These are phyloP conservation scores for Zoysia pacifica DNA, from an alignment of 176 grass and related monocot genomes.

Conservation along the genomic window DNA sequence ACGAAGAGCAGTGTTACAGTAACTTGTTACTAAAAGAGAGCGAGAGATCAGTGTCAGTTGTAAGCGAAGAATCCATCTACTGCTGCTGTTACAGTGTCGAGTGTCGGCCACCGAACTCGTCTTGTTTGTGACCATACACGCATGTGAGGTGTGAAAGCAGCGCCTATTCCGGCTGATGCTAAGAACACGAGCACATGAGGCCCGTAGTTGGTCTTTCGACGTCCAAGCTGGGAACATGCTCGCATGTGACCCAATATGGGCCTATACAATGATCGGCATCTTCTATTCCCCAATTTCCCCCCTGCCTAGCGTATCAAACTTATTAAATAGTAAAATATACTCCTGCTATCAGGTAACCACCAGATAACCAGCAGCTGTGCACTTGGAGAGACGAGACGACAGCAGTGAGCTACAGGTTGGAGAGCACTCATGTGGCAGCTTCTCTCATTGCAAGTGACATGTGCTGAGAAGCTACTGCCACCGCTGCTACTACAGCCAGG, in stretches of 20 bases:
- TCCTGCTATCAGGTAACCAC: not conserved
- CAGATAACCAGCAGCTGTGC: not conserved
- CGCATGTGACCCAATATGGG: conserved; percentile 41
- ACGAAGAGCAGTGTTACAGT: not conserved
- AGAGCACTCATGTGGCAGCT: not conserved
- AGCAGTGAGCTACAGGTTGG: conserved; percentile 4
- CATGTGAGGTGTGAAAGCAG: conserved; percentile 1
- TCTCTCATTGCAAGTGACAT: no score
- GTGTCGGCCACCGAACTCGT: no score
- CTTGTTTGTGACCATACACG: not conserved
- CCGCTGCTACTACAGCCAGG: no score
- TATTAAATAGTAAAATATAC: not conserved
- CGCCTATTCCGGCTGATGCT: not conserved
- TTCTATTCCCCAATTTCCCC: not conserved
- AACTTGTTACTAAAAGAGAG: no score
- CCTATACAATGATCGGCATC: not conserved
- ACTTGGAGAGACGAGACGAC: not conserved
- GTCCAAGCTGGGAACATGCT: conserved; percentile 30
- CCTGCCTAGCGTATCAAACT: not conserved
- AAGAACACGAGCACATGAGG: not conserved
- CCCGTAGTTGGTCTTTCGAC: not conserved
- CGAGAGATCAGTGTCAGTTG: no score
- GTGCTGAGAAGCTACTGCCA: no score
- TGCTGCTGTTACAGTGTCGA: no score
- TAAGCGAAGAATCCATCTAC: no score